phyloP scores from a whole-genome alignment of 2,329 filamentous ascomycete genomes.

The Aspergillus piperis region DNA sequence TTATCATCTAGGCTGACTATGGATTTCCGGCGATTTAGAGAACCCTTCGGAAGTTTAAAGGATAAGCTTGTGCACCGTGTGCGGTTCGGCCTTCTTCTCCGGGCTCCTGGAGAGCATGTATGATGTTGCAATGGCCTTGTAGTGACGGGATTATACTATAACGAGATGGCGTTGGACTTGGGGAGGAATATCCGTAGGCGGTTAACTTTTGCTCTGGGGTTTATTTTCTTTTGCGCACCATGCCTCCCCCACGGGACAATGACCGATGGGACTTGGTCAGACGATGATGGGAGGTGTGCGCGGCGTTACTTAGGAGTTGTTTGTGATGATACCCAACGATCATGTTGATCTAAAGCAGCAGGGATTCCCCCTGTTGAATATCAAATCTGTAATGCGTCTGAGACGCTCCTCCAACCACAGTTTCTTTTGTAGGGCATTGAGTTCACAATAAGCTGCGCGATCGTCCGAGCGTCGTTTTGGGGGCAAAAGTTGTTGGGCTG shows the following conservation, averaged over 20 bases:
- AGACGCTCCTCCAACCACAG: background rate
- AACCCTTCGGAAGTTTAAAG: constrained; percentile 68
- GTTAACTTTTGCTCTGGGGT: background rate
- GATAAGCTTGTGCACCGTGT: constrained; percentile 46
- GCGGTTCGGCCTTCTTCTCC: background rate
- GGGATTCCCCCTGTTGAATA: background rate
- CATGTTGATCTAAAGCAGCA: background rate
- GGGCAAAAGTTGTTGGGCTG: background rate
- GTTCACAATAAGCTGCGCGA: background rate
- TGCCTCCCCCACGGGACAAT: background rate
- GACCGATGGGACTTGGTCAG: background rate
- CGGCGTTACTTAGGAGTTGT: constrained; percentile 12
- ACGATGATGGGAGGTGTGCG: background rate
- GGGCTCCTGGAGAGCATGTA: background rate
- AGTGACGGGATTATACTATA: background rate
- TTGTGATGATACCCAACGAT: constrained; percentile 19
- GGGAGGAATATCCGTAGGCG: background rate
- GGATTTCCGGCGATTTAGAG: constrained; percentile 49
- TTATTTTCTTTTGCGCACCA: background rate
- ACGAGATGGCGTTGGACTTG: background rate
- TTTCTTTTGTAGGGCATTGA: background rate
- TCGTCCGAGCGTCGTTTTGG: background rate
- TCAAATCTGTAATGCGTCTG: background rate
- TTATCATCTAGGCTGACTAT: constrained; percentile 9
- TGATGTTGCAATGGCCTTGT: background rate